Conservation (phyloP, 805 yeast genomes). For the Monosporozyma aquatica region DNA sequence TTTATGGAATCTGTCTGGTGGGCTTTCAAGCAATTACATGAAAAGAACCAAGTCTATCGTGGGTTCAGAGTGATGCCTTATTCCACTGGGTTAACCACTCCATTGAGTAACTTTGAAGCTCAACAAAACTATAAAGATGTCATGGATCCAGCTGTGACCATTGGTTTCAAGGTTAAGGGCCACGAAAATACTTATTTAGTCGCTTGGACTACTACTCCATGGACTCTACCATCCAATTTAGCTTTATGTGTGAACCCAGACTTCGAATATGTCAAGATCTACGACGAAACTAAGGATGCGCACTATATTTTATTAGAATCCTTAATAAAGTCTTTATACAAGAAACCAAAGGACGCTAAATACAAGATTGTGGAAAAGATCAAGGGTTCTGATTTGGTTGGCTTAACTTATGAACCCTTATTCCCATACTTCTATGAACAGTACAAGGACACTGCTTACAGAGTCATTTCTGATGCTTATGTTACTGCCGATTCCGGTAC, state of each 20-base stretch:
- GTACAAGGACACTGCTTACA: conserved; percentile 71
- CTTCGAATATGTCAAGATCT: conserved; percentile 85
- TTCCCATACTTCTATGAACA: conserved; percentile 71
- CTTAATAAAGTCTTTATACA: conserved; percentile 75
- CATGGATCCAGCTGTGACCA: conserved; percentile 89
- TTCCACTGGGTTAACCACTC: conserved; percentile 94
- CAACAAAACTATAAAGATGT: conserved; percentile 98
- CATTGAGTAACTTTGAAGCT: conserved; percentile 95
- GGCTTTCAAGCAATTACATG: conserved; percentile 85
- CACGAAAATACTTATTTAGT: conserved; percentile 79
- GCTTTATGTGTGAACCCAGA: conserved; percentile 87
- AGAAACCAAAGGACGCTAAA: conserved; percentile 88
- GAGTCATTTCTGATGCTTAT: conserved; percentile 71
- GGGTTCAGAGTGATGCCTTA: conserved; percentile 98
- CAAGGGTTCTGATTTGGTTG: conserved; percentile 71
- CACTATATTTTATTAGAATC: conserved; percentile 79
- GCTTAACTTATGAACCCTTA: conserved; percentile 71
- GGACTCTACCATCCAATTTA: conserved; percentile 95
- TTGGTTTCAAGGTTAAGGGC: conserved; percentile 73
- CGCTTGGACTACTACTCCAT: conserved; percentile 99
- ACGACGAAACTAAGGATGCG: conserved; percentile 76
- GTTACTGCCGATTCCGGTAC: conserved; percentile 96
- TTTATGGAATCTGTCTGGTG: conserved; percentile 99
- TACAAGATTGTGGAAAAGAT: conserved; percentile 73
- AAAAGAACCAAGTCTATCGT: conserved; percentile 83